Conservation (phyloP, 495 filamentous ascomycete genomes). For the Hypoxylon intermedium region DNA sequence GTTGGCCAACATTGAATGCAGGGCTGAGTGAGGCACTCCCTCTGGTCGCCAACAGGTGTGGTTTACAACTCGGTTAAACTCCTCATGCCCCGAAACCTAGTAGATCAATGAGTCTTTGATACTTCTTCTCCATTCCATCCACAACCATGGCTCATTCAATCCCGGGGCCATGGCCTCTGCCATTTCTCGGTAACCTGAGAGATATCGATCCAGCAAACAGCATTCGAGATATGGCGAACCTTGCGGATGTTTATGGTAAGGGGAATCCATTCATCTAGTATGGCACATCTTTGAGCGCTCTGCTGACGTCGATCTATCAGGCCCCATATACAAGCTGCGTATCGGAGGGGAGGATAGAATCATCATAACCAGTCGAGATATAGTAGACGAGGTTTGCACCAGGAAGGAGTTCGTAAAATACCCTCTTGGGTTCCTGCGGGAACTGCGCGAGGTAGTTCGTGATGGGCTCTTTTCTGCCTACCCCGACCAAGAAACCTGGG, state of each 20-base stretch:
- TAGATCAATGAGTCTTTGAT: too few relatives aligned
- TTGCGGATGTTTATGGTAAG: background rate
- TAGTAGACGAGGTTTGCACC: slow-evolving; percentile 67
- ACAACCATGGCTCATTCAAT: background rate
- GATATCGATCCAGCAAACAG: background rate
- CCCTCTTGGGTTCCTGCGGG: slow-evolving; percentile 28
- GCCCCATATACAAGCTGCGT: too few relatives aligned
- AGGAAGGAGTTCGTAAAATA: slow-evolving; percentile 46
- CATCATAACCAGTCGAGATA: slow-evolving; percentile 58
- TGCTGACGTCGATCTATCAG: too few relatives aligned
- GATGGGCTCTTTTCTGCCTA: slow-evolving; percentile 65
- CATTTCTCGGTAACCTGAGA: background rate
- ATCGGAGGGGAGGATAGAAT: too few relatives aligned
- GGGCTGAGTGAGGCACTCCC: too few relatives aligned
- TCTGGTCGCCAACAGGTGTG: too few relatives aligned
- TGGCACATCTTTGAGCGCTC: too few relatives aligned
- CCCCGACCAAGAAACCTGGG: slow-evolving; percentile 64
- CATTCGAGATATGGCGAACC: background rate
- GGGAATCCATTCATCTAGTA: too few relatives aligned
- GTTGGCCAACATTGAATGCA: too few relatives aligned
- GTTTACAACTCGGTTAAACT: too few relatives aligned
- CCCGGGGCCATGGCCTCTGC: background rate
- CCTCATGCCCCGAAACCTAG: too few relatives aligned
- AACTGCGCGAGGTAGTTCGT: slow-evolving; percentile 57
- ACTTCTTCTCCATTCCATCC: background rate